Evolutionary conservation across 2,329 filamentous ascomycete genomes (phyloP), one percentile per base, ranked within the genome.

Genomic region (Triangularia verruculosa): DNA sequence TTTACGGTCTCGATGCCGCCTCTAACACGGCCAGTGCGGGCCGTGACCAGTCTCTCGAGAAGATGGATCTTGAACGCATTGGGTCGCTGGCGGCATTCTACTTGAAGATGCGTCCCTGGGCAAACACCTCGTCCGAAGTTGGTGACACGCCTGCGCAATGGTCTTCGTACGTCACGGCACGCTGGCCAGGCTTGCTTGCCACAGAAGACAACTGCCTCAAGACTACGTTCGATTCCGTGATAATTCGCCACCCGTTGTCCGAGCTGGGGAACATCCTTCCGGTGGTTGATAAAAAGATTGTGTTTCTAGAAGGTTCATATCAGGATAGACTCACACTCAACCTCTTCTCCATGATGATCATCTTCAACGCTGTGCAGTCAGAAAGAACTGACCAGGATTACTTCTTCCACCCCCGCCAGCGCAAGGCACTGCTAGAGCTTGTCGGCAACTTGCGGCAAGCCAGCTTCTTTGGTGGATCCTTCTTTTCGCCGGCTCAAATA

Each of bases 331-430:
- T 97, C 9, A 91, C 89, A 0, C 82, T 93, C 25, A 97, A 97
- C 68, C 77, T 96, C 0, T 97, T 97, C 72, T 85, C 91, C 0
- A 90, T 95, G 76, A 87, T 92, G 72, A 86, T 97, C 55, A 88
- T 91, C 1, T 89, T 92, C 68, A 98, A 98, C 72, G 88, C 92
- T 0, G 87, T 98, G 0, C 93, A 93, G 24, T 97, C 93, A 4
- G 91, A 97, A 72, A 82, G 93, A 11, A 87, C 84, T 0, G 94
- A 94, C 70, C 81, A 85, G 61, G 93, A 97, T 73, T 97, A 97
- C 72, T 89, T 98, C 67, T 97, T 97, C 70, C 90, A 97, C 70
- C 84, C 86, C 0, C 86, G 83, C 12, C 93, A 93, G 70, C 79
- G 84, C 28, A 89, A 87, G 66, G 82, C 83, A 43, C 78, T 96